Evolutionary conservation across 352 stramenopile genomes (phyloP).

Genomic region (Phytophthora sojae): DNA sequence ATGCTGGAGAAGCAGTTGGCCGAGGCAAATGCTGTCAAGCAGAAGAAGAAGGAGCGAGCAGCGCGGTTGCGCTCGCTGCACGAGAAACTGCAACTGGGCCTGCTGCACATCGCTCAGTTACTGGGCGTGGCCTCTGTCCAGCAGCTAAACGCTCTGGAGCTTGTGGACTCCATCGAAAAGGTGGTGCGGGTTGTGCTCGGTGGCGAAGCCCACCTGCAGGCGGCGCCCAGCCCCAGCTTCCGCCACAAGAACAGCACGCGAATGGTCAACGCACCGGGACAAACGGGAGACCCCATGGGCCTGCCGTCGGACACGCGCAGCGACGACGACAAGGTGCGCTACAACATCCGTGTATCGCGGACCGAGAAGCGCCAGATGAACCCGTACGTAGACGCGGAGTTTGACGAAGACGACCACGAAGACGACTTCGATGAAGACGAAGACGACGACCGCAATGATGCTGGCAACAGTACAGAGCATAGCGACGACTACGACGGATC

Average conservation of each 20-base stretch:
- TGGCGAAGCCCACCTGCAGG: slow-evolving; percentile 77
- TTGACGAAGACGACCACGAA: slow-evolving; percentile 37
- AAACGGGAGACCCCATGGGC: slow-evolving; percentile 30
- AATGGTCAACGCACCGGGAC: slow-evolving; percentile 38
- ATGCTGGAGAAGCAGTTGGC: slow-evolving; percentile 70
- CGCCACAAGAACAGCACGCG: slow-evolving; percentile 82
- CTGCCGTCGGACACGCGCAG: slow-evolving; percentile 53
- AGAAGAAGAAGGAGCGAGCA: slow-evolving; percentile 79
- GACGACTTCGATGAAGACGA: slow-evolving; percentile 40
- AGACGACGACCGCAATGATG: slow-evolving; percentile 19
- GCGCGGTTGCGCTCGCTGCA: slow-evolving; percentile 62
- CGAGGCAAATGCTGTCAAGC: slow-evolving; percentile 53
- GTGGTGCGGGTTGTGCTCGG: slow-evolving; percentile 76
- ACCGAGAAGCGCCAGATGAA: slow-evolving; percentile 66
- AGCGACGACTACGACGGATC: slow-evolving; percentile 14
- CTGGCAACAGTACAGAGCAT: slow-evolving; percentile 9
- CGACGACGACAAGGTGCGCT: slow-evolving; percentile 69
- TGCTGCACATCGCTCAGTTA: slow-evolving; percentile 82
- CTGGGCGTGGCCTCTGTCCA: slow-evolving; percentile 53
- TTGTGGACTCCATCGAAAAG: slow-evolving; percentile 80
- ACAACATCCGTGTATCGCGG: slow-evolving; percentile 77
- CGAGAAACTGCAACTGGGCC: slow-evolving; percentile 78
- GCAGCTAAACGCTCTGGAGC: slow-evolving; percentile 67
- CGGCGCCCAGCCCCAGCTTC: slow-evolving; percentile 51
- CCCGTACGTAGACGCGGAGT: slow-evolving; percentile 58